Percentiles rank a stretch among this genome's conserved stretches.
These are phyloP conservation scores for Pythium rishiriense DNA, from an alignment of 352 stramenopile species.

Conservation along the genomic window DNA sequence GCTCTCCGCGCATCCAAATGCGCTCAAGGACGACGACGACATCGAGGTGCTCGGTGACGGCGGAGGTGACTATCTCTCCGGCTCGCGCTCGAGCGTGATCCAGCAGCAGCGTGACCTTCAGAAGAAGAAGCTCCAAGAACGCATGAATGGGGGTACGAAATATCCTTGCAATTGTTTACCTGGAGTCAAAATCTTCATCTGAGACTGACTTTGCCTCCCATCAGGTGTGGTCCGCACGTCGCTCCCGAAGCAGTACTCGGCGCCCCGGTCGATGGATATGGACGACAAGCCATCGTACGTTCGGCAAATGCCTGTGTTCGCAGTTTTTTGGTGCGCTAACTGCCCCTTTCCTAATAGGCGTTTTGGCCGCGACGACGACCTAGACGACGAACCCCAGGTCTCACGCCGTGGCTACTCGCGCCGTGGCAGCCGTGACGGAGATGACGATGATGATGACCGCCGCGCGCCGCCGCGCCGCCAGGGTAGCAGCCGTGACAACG, in stretches of 20 bases:
- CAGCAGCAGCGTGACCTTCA: slow-evolving; percentile 84
- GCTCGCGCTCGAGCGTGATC: slow-evolving; percentile 74
- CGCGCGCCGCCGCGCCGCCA: slow-evolving; percentile 23
- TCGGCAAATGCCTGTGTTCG: neutral
- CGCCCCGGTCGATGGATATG: slow-evolving; percentile 67
- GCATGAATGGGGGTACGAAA: slow-evolving; percentile 75
- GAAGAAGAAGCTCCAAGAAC: slow-evolving; percentile 87
- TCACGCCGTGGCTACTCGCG: slow-evolving; percentile 20
- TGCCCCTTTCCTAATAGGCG: slow-evolving; percentile 36
- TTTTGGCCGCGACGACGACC: slow-evolving; percentile 72
- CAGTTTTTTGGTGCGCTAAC: neutral
- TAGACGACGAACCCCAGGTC: slow-evolving; percentile 38
- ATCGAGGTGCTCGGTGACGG: slow-evolving; percentile 56
- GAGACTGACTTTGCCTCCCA: neutral
- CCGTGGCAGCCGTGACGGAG: slow-evolving; percentile 38
- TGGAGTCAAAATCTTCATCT: too few species aligned
- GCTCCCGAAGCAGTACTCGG: slow-evolving; percentile 77
- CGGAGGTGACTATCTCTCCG: slow-evolving; percentile 49
- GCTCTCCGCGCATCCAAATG: slow-evolving; percentile 63
- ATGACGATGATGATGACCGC: slow-evolving; percentile 47
- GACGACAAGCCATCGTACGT: slow-evolving; percentile 83
- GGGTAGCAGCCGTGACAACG: slow-evolving; percentile 32
- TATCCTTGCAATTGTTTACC: too few species aligned
- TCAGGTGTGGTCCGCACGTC: slow-evolving; percentile 74
- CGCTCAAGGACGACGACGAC: slow-evolving; percentile 78